These are phyloP conservation scores for Sphaerulina vaccinii DNA, from an alignment of 2,329 filamentous ascomycete species.

Conservation along the genomic window DNA sequence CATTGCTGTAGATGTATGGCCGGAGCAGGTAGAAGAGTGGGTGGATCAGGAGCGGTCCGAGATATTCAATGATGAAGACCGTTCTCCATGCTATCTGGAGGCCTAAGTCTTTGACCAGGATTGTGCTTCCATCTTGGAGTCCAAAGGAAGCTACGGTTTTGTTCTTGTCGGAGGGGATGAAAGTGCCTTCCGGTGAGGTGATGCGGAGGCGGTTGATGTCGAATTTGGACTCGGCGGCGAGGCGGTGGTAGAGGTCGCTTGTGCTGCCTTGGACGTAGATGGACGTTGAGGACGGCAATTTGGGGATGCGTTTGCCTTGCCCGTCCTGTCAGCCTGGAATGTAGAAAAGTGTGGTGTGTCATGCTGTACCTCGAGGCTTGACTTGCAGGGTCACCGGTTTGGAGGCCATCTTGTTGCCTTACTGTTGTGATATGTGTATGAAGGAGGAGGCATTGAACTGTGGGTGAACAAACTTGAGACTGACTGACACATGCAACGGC, in stretches of 20 bases:
- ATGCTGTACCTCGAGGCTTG: slow-evolving; percentile 45
- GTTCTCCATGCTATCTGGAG: slow-evolving; percentile 88
- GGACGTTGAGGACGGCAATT: slow-evolving; percentile 57
- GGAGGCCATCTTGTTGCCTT: slow-evolving; percentile 40
- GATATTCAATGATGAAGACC: slow-evolving; percentile 93
- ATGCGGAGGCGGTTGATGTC: slow-evolving; percentile 61
- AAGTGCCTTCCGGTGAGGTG: slow-evolving; percentile 62
- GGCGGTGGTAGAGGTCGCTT: slow-evolving; percentile 56
- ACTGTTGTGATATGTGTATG: background rate
- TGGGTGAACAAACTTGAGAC: background rate
- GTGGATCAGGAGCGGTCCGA: slow-evolving; percentile 88
- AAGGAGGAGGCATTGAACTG: background rate
- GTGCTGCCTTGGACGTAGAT: slow-evolving; percentile 53
- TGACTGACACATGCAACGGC: too few species aligned
- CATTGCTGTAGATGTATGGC: slow-evolving; percentile 65
- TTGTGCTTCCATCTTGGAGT: slow-evolving; percentile 57
- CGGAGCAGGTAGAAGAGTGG: slow-evolving; percentile 68
- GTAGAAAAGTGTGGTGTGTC: background rate
- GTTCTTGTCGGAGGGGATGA: slow-evolving; percentile 56
- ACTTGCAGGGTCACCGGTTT: slow-evolving; percentile 45
- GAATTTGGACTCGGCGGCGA: slow-evolving; percentile 55
- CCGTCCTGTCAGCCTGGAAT: slow-evolving; percentile 11
- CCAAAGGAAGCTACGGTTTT: slow-evolving; percentile 56
- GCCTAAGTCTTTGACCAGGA: slow-evolving; percentile 92
- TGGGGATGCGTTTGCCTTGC: slow-evolving; percentile 61